Conservation (phyloP, 1,139 yeast species). For the Saccharomyces pastorianus region DNA sequence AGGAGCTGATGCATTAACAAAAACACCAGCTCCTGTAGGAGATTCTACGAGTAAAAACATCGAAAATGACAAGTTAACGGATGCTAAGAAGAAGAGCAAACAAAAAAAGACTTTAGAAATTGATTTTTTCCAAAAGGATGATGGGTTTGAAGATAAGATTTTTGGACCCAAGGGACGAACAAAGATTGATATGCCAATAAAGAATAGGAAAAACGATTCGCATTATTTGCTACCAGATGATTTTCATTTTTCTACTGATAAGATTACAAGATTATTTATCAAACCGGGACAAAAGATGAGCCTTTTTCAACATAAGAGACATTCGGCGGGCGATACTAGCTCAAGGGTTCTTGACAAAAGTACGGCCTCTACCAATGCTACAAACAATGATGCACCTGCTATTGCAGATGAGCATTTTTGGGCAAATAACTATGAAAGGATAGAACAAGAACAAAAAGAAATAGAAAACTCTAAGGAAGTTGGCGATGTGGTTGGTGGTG, state of each 20-base stretch:
- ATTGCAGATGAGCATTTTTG: slow-evolving; percentile 63
- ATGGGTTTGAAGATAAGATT: slow-evolving; percentile 34
- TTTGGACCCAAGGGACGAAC: slow-evolving; percentile 42
- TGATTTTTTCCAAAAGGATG: slow-evolving; percentile 42
- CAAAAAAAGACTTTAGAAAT: slow-evolving; percentile 37
- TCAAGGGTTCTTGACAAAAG: slow-evolving; percentile 1
- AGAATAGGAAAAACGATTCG: slow-evolving; percentile 36
- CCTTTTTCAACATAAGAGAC: slow-evolving; percentile 24
- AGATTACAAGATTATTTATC: slow-evolving; percentile 60
- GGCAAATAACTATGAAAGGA: slow-evolving; percentile 56
- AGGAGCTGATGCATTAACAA: slow-evolving; percentile 8
- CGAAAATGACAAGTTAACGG: slow-evolving; percentile 1
- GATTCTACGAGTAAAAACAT: neutral
- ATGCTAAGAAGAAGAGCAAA: slow-evolving; percentile 18
- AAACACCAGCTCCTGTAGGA: neutral
- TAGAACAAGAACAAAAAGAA: slow-evolving; percentile 21
- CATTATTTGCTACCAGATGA: slow-evolving; percentile 64
- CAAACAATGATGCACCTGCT: slow-evolving; percentile 13
- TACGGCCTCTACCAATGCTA: neutral
- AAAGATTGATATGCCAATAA: slow-evolving; percentile 38
- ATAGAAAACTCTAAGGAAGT: slow-evolving; percentile 21
- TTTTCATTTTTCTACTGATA: slow-evolving; percentile 60
- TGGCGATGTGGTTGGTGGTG: slow-evolving; percentile 22
- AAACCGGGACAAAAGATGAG: slow-evolving; percentile 47
- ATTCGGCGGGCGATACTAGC: slow-evolving; percentile 1